These are phyloP conservation scores for Penicillium turbatum DNA, from an alignment of 495 filamentous ascomycete species.

Conservation along the genomic window DNA sequence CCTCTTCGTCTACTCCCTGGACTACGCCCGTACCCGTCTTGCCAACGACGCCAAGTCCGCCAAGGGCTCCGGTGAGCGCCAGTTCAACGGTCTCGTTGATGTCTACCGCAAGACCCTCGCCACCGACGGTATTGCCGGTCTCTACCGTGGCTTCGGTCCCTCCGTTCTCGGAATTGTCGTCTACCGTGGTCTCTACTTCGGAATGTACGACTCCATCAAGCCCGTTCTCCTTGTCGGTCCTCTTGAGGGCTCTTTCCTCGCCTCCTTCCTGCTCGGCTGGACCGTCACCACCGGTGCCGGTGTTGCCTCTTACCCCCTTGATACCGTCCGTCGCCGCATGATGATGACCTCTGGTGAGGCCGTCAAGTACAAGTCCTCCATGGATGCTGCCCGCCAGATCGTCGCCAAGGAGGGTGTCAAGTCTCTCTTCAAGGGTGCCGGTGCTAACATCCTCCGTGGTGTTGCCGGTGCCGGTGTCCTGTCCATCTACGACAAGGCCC, in stretches of 20 bases:
- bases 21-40: constrained; percentile 99
- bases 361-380: constrained; percentile 96
- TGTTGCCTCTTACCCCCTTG: constrained; percentile 99
- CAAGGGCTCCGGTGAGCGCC: constrained; percentile 86
- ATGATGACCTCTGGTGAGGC: constrained; percentile 98
- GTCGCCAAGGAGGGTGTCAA: constrained; percentile 91
- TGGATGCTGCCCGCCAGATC: constrained; percentile 94
- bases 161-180: constrained; percentile 98
- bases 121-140: constrained; percentile 95
- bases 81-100: constrained; percentile 99
- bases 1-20: constrained; percentile 99
- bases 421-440: constrained; percentile 99
- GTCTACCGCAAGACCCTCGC: constrained; percentile 99
- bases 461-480: constrained; percentile 99
- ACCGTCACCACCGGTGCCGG: constrained; percentile 98
- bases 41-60: constrained; percentile 99
- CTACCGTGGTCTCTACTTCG: constrained; percentile 99
- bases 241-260: constrained; percentile 97
- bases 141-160: constrained; percentile 99
- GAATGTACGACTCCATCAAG: constrained; percentile 99
- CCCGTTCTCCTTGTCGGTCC: constrained; percentile 87
- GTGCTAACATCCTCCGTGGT: constrained; percentile 99
- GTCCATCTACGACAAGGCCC: constrained; percentile 99
- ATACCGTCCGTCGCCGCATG: constrained; percentile 99
- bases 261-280: constrained; percentile 98